These are phyloP conservation scores for Alternaria hordeiaustralica DNA, from an alignment of 2,329 filamentous ascomycete genomes.

Conservation along the genomic window DNA sequence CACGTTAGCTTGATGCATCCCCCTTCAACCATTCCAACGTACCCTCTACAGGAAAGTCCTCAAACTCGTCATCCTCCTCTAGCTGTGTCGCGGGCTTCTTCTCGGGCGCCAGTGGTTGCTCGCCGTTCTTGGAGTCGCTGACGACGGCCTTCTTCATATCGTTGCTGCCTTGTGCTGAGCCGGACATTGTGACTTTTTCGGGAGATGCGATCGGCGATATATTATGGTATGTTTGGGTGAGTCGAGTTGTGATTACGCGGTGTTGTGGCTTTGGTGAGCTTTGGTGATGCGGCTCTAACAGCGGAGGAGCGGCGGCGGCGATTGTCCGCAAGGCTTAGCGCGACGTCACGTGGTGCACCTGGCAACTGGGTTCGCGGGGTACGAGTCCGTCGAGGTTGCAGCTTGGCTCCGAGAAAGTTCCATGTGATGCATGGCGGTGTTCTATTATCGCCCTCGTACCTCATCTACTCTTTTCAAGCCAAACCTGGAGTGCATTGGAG, in stretches of 20 bases:
- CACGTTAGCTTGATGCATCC: constrained; percentile 14
- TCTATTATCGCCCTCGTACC: not conserved
- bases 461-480: not conserved
- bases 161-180: constrained; percentile 48
- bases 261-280: constrained; percentile 10
- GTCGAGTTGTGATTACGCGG: not conserved
- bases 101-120: constrained; percentile 54
- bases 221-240: not conserved
- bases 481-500: not conserved
- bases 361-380: constrained; percentile 9
- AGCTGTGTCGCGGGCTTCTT: constrained; percentile 72
- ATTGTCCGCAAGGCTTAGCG: constrained; percentile 20
- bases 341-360: constrained; percentile 24
- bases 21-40: constrained; percentile 10
- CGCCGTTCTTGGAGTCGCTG: constrained; percentile 46
- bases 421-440: not conserved
- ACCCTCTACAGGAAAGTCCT: constrained; percentile 98
- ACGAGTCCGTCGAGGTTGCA: not conserved
- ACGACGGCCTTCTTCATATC: constrained; percentile 51
- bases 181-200: constrained; percentile 54
- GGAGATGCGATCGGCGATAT: not conserved
- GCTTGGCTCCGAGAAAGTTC: constrained; percentile 2
- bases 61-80: constrained; percentile 98
- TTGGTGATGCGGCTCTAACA: constrained; percentile 24
- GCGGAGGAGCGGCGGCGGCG: constrained; percentile 21